Evolutionary conservation across 768 basidiomycete species (phyloP).

Genomic region (Hygrophorus russula): DNA sequence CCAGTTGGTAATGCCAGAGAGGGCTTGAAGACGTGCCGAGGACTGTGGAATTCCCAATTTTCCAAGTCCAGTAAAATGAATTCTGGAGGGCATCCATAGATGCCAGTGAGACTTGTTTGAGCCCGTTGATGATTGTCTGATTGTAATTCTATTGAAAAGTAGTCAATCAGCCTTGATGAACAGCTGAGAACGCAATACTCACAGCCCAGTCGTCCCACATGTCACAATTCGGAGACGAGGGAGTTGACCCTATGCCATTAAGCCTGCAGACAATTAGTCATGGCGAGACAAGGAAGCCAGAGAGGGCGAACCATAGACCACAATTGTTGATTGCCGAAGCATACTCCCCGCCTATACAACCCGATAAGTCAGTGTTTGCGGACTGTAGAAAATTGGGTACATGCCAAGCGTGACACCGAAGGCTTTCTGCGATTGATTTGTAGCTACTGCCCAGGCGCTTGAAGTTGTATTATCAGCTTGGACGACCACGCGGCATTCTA

Average conservation of each 20-base stretch:
- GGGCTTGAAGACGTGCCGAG: conserved; percentile 60
- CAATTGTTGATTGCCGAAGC: conserved; percentile 72
- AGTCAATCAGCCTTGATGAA: background rate
- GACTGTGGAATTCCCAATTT: conserved; percentile 73
- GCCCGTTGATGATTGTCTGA: conserved; percentile 39
- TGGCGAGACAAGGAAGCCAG: background rate
- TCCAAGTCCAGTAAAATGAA: conserved; percentile 97
- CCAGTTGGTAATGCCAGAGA: conserved; percentile 83
- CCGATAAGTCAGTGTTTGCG: too few species aligned
- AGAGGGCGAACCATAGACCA: conserved; percentile 35
- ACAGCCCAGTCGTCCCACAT: conserved; percentile 36
- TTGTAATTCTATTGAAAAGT: conserved; percentile 35
- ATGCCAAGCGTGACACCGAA: conserved; percentile 57
- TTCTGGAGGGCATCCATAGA: conserved; percentile 89
- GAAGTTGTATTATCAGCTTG: background rate
- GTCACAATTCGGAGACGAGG: conserved; percentile 24
- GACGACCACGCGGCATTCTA: too few species aligned
- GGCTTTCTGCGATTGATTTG: conserved; percentile 47
- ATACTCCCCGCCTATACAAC: conserved; percentile 60
- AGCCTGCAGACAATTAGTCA: conserved; percentile 21
- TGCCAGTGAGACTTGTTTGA: conserved; percentile 59
- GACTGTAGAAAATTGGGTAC: too few species aligned
- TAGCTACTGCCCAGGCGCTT: conserved; percentile 39
- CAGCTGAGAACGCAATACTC: conserved; percentile 11
- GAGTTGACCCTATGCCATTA: conserved; percentile 31